Percentiles rank a stretch among this genome's conserved stretches.
phyloP scores from a whole-genome alignment of 2,329 filamentous ascomycete genomes.

The Blastomyces gilchristii region DNA sequence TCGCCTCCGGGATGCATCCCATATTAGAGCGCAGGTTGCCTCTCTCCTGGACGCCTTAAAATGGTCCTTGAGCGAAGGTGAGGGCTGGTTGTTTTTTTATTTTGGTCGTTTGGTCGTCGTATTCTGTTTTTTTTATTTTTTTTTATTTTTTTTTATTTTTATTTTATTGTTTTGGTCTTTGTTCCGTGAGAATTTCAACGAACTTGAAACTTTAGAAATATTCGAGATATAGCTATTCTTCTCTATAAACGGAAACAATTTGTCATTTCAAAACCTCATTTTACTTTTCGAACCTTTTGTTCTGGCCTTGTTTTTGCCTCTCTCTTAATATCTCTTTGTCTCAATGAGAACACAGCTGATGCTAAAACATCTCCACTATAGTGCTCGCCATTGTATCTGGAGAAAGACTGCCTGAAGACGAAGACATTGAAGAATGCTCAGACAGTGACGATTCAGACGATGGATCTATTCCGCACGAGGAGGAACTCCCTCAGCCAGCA shows the following conservation, averaged over 20 bases:
- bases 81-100: neutral
- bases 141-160: neutral
- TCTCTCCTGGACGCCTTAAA: slow-evolving; percentile 6
- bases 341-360: neutral
- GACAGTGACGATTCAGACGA: neutral
- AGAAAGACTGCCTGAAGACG: neutral
- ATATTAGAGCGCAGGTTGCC: neutral
- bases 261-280: neutral
- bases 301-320: neutral
- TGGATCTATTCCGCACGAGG: neutral
- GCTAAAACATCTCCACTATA: neutral
- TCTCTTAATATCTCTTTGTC: neutral
- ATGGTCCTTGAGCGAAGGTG: neutral
- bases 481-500: neutral
- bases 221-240: neutral
- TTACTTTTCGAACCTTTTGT: neutral
- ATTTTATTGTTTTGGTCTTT: neutral
- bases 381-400: neutral
- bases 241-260: neutral
- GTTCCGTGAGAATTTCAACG: no score
- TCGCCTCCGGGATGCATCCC: slow-evolving; percentile 12
- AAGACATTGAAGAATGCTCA: neutral
- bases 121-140: no score
- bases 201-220: neutral
- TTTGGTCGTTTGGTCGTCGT: neutral